These are phyloP conservation scores for Russula lepida DNA, from an alignment of 768 basidiomycete species.

Conservation along the genomic window DNA sequence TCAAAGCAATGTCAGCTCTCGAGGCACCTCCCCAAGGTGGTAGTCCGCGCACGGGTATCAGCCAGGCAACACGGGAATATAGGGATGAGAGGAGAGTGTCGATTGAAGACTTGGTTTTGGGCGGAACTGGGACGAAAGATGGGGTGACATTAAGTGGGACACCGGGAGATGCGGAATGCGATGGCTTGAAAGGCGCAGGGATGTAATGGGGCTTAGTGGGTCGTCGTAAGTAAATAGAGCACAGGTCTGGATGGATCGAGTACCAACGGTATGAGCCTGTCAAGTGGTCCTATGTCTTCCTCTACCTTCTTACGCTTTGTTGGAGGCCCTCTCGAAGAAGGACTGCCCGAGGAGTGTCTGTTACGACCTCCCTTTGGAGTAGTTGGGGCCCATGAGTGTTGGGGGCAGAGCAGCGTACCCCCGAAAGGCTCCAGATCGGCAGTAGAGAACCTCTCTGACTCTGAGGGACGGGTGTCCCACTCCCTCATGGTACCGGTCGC, in stretches of 20 bases:
- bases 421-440: conserved; percentile 3
- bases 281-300: conserved; percentile 9
- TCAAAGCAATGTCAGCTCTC: neutral
- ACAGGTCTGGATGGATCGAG: conserved; percentile 1
- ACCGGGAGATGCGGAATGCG: neutral
- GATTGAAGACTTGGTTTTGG: conserved; percentile 4
- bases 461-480: conserved; percentile 4
- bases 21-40: conserved; percentile 8
- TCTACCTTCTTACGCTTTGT: conserved; percentile 5
- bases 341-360: neutral
- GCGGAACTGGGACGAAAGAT: neutral
- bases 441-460: conserved; percentile 1
- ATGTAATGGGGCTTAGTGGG: conserved; percentile 15
- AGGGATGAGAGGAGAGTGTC: neutral
- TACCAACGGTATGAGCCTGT: conserved; percentile 15
- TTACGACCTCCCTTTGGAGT: neutral
- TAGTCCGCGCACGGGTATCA: conserved; percentile 13
- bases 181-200: conserved; percentile 1
- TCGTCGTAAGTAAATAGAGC: neutral
- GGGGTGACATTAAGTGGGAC: neutral
- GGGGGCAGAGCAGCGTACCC: neutral
- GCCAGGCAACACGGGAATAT: conserved; percentile 14
- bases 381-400: neutral
- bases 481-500: neutral
- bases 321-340: neutral